A percentile compares a stretch with the other conserved stretches of the same genome.
phyloP scores from a whole-genome alignment of 2,329 filamentous ascomycete genomes.

The Hymenoscyphus occultus region DNA sequence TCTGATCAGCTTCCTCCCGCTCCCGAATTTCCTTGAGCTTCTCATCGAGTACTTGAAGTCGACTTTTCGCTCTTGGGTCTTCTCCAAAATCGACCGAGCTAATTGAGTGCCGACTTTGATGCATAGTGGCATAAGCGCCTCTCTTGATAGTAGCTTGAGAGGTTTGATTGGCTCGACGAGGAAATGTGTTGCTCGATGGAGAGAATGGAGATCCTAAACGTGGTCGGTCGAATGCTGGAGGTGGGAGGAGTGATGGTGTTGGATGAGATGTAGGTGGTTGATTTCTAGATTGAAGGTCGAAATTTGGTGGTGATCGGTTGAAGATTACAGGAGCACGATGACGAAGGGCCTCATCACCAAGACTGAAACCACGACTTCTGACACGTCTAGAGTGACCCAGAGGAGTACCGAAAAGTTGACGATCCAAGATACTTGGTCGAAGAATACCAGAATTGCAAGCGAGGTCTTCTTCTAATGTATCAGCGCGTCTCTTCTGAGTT shows the following conservation, averaged over 20 bases:
- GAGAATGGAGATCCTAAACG: constrained; percentile 60
- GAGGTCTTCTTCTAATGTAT: constrained; percentile 31
- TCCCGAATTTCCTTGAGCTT: constrained; percentile 33
- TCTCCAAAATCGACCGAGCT: constrained; percentile 35
- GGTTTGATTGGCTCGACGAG: constrained; percentile 51
- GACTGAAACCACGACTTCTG: constrained; percentile 35
- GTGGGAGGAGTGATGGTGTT: constrained; percentile 34
- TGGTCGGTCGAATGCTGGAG: constrained; percentile 35
- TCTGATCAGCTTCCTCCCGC: constrained; percentile 23
- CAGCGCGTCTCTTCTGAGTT: constrained; percentile 35
- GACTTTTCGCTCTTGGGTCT: constrained; percentile 28
- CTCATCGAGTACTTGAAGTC: constrained; percentile 29
- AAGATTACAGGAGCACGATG: constrained; percentile 25
- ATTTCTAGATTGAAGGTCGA: not conserved
- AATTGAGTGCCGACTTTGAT: constrained; percentile 42
- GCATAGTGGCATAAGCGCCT: constrained; percentile 56
- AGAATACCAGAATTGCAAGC: constrained; percentile 28
- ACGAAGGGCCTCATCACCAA: constrained; percentile 33
- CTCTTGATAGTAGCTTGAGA: constrained; percentile 33
- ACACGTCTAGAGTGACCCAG: constrained; percentile 31
- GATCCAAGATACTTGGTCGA: constrained; percentile 33
- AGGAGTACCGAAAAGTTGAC: constrained; percentile 33
- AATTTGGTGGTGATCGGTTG: constrained; percentile 16
- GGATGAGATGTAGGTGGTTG: constrained; percentile 5
- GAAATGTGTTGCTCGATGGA: constrained; percentile 56